phyloP scores from a whole-genome alignment of 202 grass and related monocot genomes.

The Zoysia matrella region DNA sequence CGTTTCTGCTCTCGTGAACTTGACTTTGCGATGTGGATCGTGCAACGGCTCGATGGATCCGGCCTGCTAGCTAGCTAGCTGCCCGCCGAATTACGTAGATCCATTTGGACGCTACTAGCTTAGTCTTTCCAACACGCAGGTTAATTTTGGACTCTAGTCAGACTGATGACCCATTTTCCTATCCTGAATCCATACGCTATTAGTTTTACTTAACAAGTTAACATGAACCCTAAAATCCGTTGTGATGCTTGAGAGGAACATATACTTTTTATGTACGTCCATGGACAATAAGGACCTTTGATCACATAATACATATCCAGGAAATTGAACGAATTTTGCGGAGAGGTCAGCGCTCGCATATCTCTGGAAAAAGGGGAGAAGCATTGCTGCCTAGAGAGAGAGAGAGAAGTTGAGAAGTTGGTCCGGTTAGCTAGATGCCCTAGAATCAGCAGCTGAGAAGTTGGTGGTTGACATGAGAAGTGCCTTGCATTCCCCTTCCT shows the following conservation, averaged over 20 bases:
- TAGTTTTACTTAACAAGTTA: too few relatives aligned
- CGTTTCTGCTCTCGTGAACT: not conserved
- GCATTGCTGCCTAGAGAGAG: too few relatives aligned
- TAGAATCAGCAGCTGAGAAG: slow-evolving; percentile 49
- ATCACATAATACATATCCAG: not conserved
- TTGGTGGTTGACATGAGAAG: slow-evolving; percentile 55
- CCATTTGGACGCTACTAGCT: not conserved
- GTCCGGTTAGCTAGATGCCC: slow-evolving; percentile 31
- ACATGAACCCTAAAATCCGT: not conserved
- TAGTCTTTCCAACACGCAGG: not conserved
- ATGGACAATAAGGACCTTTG: too few relatives aligned
- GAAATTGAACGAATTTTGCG: not conserved
- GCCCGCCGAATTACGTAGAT: not conserved
- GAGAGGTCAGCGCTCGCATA: not conserved
- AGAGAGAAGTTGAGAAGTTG: not conserved
- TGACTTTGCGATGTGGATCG: slow-evolving; percentile 26
- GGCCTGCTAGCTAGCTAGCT: too few relatives aligned
- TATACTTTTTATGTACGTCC: not conserved
- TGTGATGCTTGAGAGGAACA: slow-evolving; percentile 7
- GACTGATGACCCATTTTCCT: not conserved
- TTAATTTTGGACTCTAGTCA: not conserved
- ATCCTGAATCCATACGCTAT: not conserved
- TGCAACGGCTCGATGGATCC: not conserved
- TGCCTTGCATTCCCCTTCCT: not conserved
- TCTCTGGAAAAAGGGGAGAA: not conserved